Conservation (phyloP, 179 eudicot species). For the Amaranthus tricolor region DNA sequence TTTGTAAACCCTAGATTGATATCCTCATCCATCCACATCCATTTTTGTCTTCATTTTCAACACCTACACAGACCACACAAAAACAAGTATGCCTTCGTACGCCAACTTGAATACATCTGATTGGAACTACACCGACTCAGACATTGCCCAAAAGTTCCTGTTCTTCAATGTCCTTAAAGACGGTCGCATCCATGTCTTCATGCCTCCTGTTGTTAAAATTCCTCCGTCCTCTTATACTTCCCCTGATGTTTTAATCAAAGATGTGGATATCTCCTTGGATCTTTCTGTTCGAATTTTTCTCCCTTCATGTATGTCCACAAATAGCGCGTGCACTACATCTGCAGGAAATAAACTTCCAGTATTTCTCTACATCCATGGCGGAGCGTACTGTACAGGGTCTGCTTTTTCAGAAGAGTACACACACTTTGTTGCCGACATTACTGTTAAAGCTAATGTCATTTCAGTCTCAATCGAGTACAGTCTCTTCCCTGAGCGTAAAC, state of each 20-base stretch:
- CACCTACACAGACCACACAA: no score
- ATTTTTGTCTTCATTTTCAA: no score
- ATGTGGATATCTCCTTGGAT: conserved; percentile 24
- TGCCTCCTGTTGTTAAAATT: neutral
- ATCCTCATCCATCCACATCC: no score
- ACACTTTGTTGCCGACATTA: conserved; percentile 18
- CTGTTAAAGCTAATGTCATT: conserved; percentile 26
- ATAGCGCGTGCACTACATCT: neutral
- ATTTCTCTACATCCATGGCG: conserved; percentile 41
- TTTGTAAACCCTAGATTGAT: no score
- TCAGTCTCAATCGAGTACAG: conserved; percentile 46
- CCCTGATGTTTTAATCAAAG: conserved; percentile 34
- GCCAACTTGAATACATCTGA: neutral
- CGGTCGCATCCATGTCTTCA: conserved; percentile 28
- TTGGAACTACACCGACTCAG: conserved; percentile 21
- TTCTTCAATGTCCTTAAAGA: conserved; percentile 42
- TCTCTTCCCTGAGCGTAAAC: conserved; percentile 34
- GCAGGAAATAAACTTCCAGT: conserved; percentile 31
- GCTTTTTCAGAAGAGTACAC: conserved; percentile 32
- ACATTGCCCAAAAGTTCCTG: conserved; percentile 23
- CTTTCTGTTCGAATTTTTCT: conserved; percentile 40
- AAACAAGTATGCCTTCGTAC: neutral
- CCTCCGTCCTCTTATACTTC: conserved; percentile 30
- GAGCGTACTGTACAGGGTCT: conserved; percentile 36
- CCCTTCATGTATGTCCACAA: conserved; percentile 25